Base-by-base conservation (phyloP, 306 rosid species). In the Sicyos edulis region DNA sequence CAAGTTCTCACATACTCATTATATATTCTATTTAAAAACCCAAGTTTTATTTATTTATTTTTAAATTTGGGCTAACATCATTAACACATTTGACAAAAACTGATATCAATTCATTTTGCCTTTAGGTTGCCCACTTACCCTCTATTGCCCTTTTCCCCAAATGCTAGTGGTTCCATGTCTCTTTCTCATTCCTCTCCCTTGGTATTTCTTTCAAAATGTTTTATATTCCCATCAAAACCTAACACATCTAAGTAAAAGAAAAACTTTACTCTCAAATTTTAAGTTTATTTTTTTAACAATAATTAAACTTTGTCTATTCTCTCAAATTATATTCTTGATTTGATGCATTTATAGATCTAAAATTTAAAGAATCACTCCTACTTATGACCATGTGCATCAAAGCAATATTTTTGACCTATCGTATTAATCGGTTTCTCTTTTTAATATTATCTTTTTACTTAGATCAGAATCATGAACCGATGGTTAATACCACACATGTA, bases 81-180 rank as follows among this genome's bases (percentile, higher is more conserved):
- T 92, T 86, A 66, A 88, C 81, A 57, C 70, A 76, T 82, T 92
- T 92, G 92, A 85, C 84, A 78, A 85, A 82, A 77, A 74, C 74
- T 75, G 65, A 57, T 67, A 65, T 42, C 32, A 42, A 42, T 65
- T 65, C 3, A 42, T 37, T 65, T 40, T 65, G 4, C 81, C 61
- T 61, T 78, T 77, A 59, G 81, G 77, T 80, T 69, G 84, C 80
- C 89, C 89, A 82, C 85, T 80, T 70, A 71, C 78, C 42, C 24
- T 65, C 22, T 26, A 20, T 29, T 50, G 52, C 67, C 10, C 26
- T 22, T 21, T n/a, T 60, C 61, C 29, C 71, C 71, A 6, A 70
- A 70, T 62, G 96, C 91, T 90, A 92, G 92, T 65, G 71, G 54
- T 65, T 65, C 17, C 16, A 42, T 65, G 71, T 65, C 71, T 20